phyloP scores from a whole-genome alignment of 768 basidiomycete species.

The Lactifluus subvellereus region DNA sequence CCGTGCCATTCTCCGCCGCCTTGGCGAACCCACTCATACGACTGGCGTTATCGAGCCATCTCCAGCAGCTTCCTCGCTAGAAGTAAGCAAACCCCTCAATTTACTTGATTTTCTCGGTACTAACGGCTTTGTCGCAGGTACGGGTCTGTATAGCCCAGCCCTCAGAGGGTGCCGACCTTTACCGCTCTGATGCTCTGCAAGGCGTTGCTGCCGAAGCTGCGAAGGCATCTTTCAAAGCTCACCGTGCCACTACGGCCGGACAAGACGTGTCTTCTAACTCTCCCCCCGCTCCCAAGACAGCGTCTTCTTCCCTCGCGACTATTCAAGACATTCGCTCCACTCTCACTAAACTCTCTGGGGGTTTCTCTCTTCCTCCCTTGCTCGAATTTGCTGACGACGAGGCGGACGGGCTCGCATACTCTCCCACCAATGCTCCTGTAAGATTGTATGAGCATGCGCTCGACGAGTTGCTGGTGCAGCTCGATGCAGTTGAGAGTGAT shows the following conservation, averaged over 20 bases:
- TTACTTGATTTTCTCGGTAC: background rate
- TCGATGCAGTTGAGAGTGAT: constrained; percentile 64
- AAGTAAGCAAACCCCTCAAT: background rate
- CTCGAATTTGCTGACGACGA: constrained; percentile 14
- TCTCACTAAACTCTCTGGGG: constrained; percentile 7
- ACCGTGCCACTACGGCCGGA: constrained; percentile 10
- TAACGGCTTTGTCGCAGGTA: background rate
- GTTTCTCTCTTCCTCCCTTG: constrained; percentile 13
- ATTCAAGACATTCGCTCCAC: constrained; percentile 11
- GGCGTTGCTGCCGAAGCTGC: constrained; percentile 12
- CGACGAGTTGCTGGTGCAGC: constrained; percentile 53
- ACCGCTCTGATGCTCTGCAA: constrained; percentile 12
- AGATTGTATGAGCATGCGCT: constrained; percentile 60
- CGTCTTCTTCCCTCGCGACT: background rate
- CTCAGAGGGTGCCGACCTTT: constrained; percentile 11
- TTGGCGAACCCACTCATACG: background rate
- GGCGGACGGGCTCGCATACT: constrained; percentile 47
- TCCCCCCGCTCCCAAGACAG: background rate
- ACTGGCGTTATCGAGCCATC: background rate
- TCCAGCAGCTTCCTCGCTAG: background rate
- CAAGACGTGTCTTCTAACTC: background rate
- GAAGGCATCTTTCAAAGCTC: constrained; percentile 19
- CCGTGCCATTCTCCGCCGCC: background rate
- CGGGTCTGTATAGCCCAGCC: background rate
- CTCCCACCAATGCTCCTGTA: constrained; percentile 51